Base-by-base conservation (phyloP, 257 asterid genomes). In the Echium plantagineum region DNA sequence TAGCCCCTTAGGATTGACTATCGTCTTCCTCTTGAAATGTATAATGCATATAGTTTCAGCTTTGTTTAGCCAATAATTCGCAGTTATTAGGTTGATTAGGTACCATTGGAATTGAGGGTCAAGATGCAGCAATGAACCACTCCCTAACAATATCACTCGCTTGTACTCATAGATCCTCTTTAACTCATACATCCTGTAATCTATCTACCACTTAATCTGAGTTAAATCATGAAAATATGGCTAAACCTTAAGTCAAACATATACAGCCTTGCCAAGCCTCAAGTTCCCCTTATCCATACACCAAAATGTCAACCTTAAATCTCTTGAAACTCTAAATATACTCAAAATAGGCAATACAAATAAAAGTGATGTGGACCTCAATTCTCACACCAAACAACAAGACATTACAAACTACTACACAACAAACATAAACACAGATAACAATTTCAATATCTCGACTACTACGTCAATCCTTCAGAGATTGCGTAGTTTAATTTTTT, bases 291-390 rank as follows among this genome's bases (percentile, higher is more conserved):
- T 4, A n/a, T n/a, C 18, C 54, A 48, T 52, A 21, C 15, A 21
- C 35, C 57, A 35, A n/a, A 59, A 66, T 61, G 78, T 72, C 78
- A 69, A 72, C 72, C 55, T 42, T 55, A 65, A 57, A 66, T 57
- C 66, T 63, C 57, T n/a, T 31, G 48, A 31, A 64, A 10, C 49
- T 61, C 69, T 59, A 65, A 13, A 69, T 2, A 47, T 62, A 65
- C 54, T 69, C 38, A 60, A 30, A 67, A 4, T 3, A 28, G 32
- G 3, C 66, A 56, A 49, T 57, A 65, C 53, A 51, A 57, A 60
- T 35, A 58, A 64, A 52, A 64, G 55, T 24, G 63, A 66, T 42
- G 52, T 57, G 57, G 17, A 13, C 64, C 49, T 66, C 28, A 63
- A 60, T 22, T 32, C 15, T 30, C 32, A 58, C 21, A 54, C 21